Percentiles rank a stretch among this genome's conserved stretches.
Evolutionary conservation across 2,329 filamentous ascomycete species (phyloP).

Genomic region (Thermothelomyces thermophilus): DNA sequence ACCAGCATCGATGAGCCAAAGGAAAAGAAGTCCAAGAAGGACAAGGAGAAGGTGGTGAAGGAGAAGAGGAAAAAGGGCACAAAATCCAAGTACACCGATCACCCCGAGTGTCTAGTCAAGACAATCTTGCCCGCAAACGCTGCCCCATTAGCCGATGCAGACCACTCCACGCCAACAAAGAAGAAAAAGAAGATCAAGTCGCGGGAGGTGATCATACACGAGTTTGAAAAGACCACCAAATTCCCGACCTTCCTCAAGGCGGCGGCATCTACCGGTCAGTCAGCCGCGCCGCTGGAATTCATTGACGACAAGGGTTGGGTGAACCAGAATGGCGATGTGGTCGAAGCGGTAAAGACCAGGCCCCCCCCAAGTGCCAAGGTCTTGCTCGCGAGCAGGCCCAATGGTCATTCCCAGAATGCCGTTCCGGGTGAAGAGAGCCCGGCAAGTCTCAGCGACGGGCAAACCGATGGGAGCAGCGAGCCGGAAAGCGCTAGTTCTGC

Average conservation of each 20-base stretch:
- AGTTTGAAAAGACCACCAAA: slow-evolving; percentile 80
- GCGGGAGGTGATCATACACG: slow-evolving; percentile 66
- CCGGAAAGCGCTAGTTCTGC: slow-evolving; percentile 1
- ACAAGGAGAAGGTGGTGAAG: slow-evolving; percentile 45
- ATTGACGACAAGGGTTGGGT: slow-evolving; percentile 87
- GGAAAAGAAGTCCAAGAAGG: slow-evolving; percentile 41
- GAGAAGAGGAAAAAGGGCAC: slow-evolving; percentile 50
- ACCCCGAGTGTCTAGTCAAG: slow-evolving; percentile 78
- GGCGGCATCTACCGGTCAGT: slow-evolving; percentile 35
- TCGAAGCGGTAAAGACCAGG: slow-evolving; percentile 52
- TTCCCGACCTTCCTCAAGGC: slow-evolving; percentile 75
- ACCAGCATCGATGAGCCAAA: slow-evolving; percentile 56
- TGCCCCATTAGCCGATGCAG: slow-evolving; percentile 36
- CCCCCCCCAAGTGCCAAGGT: slow-evolving; percentile 27
- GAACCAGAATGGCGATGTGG: slow-evolving; percentile 66
- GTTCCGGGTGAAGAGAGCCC: slow-evolving; percentile 12
- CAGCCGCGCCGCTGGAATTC: slow-evolving; percentile 53
- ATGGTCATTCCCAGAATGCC: not conserved
- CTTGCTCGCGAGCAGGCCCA: slow-evolving; percentile 20
- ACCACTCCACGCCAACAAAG: slow-evolving; percentile 51
- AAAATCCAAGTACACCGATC: slow-evolving; percentile 74
- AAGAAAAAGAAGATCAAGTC: slow-evolving; percentile 43
- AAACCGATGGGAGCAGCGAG: slow-evolving; percentile 22
- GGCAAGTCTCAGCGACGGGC: slow-evolving; percentile 7
- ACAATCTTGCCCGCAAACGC: slow-evolving; percentile 56